Evolutionary conservation across 2,329 filamentous ascomycete species (phyloP).

Genomic region (Stromatinia cepivora): DNA sequence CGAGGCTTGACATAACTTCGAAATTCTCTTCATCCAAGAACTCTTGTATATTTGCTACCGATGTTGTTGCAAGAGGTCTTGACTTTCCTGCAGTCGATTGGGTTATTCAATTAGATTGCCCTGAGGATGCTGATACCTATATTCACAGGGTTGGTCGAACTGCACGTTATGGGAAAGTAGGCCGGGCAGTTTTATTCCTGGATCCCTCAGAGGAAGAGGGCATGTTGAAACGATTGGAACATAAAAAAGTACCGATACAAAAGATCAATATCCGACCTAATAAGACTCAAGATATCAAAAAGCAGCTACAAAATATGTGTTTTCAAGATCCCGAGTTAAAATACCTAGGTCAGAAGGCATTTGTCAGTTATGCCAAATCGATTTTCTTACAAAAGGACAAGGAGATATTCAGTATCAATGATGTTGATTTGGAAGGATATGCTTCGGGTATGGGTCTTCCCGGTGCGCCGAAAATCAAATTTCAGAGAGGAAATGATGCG

Average conservation of each 20-base stretch:
- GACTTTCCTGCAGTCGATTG: slow-evolving; percentile 97
- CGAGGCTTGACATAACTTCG: slow-evolving; percentile 81
- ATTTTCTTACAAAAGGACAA: slow-evolving; percentile 89
- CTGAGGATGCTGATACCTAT: slow-evolving; percentile 95
- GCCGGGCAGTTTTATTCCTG: slow-evolving; percentile 85
- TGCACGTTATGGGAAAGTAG: slow-evolving; percentile 86
- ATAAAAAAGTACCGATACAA: slow-evolving; percentile 87
- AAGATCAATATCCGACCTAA: slow-evolving; percentile 83
- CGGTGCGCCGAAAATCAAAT: slow-evolving; percentile 89
- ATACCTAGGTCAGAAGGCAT: slow-evolving; percentile 94
- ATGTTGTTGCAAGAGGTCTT: slow-evolving; percentile 89
- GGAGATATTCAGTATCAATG: slow-evolving; percentile 81
- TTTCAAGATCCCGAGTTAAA: slow-evolving; percentile 94
- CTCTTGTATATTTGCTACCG: slow-evolving; percentile 90
- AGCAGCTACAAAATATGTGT: slow-evolving; percentile 88
- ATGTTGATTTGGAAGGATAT: slow-evolving; percentile 82
- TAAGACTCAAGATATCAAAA: slow-evolving; percentile 83
- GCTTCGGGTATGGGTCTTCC: slow-evolving; percentile 84
- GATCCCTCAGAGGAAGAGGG: slow-evolving; percentile 89
- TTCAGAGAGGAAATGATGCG: slow-evolving; percentile 83
- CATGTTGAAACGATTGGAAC: slow-evolving; percentile 82
- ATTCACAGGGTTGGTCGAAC: slow-evolving; percentile 95
- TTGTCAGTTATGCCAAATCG: slow-evolving; percentile 84
- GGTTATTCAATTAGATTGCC: slow-evolving; percentile 98
- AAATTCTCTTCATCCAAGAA: slow-evolving; percentile 79